These are phyloP conservation scores for Fusarium torreyae DNA, from an alignment of 2,329 filamentous ascomycete genomes.

Conservation along the genomic window DNA sequence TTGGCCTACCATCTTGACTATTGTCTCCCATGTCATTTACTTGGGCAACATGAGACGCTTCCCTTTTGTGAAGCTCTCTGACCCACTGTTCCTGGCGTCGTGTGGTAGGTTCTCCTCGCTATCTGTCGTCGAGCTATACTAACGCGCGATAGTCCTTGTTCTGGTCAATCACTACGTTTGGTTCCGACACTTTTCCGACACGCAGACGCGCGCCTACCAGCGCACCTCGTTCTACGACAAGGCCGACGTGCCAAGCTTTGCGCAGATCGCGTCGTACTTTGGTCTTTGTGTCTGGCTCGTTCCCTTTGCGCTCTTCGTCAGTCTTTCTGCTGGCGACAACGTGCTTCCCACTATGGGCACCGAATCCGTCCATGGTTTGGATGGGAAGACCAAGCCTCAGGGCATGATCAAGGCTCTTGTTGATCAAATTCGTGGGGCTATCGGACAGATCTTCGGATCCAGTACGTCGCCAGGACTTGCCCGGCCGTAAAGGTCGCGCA, in stretches of 20 bases:
- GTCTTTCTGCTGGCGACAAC: conserved; percentile 93
- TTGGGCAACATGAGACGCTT: conserved; percentile 85
- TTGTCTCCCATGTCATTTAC: conserved; percentile 88
- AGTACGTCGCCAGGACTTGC: conserved; percentile 43
- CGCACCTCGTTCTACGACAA: conserved; percentile 75
- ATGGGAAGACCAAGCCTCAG: conserved; percentile 68
- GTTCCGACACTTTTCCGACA: conserved; percentile 90
- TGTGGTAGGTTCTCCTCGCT: conserved; percentile 72
- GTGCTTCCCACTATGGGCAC: conserved; percentile 93
- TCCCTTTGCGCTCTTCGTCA: conserved; percentile 95
- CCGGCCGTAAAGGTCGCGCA: conserved; percentile 37
- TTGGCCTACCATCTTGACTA: conserved; percentile 79
- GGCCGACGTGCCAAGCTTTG: conserved; percentile 82
- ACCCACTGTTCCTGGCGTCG: conserved; percentile 87
- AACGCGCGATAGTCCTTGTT: conserved; percentile 75
- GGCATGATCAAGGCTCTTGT: conserved; percentile 78
- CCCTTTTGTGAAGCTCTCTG: conserved; percentile 85
- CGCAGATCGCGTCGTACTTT: conserved; percentile 96
- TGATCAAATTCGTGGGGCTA: conserved; percentile 68
- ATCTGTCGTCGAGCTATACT: neutral
- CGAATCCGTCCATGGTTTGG: conserved; percentile 63
- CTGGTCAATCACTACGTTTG: conserved; percentile 93
- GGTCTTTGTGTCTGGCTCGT: conserved; percentile 97
- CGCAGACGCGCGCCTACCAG: conserved; percentile 70
- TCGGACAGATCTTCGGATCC: conserved; percentile 62